phyloP scores from a whole-genome alignment of 1,284 basidiomycete species.

The Blastosporella zonata region DNA sequence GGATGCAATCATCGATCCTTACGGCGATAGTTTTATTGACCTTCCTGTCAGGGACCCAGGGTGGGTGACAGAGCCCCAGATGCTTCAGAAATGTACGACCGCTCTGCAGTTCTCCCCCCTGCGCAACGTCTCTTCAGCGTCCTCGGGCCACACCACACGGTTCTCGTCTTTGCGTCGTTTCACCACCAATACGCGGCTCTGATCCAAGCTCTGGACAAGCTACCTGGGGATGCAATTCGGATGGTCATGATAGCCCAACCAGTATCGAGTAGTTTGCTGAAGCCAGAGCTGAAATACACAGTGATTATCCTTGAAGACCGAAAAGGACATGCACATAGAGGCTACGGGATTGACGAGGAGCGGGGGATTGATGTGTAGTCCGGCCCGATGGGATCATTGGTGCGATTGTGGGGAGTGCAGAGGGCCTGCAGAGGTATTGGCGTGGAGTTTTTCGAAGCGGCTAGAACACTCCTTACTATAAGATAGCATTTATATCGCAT shows the following conservation, averaged over 20 bases:
- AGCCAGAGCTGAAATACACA: background rate
- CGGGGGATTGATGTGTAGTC: background rate
- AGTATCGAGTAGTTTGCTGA: background rate
- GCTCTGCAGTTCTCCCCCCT: background rate
- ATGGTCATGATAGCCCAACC: background rate
- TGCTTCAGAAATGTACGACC: background rate
- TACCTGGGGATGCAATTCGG: background rate
- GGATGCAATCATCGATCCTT: conserved; percentile 28
- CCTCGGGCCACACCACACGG: conserved; percentile 4
- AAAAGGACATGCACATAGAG: background rate
- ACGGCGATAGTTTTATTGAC: conserved; percentile 20
- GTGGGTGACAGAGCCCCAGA: conserved; percentile 2
- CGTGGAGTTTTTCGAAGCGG: background rate
- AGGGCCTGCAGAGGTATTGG: conserved; percentile 2
- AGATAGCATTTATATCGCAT: too few relatives aligned
- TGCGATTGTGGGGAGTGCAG: background rate
- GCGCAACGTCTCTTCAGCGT: background rate
- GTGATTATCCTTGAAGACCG: background rate
- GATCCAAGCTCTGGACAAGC: background rate
- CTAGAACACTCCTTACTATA: background rate
- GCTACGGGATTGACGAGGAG: background rate
- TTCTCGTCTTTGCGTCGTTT: background rate
- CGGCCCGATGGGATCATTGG: conserved; percentile 2
- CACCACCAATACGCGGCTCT: background rate
- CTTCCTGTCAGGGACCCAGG: background rate